phyloP scores from a whole-genome alignment of 2,329 filamentous ascomycete species.

The Sarocladiaceae sp. region DNA sequence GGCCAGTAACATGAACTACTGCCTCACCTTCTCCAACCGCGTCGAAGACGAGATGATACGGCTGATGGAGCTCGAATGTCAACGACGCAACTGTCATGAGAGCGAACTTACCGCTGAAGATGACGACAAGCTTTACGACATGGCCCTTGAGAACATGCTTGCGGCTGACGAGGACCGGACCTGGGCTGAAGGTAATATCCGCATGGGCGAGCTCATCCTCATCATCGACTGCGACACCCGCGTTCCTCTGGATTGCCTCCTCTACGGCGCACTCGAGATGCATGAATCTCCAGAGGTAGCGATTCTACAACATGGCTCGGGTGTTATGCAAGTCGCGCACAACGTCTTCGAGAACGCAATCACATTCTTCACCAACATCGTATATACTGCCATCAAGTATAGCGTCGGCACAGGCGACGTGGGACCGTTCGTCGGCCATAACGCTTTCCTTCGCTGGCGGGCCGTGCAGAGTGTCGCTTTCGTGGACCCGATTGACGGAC shows the following conservation, averaged over 20 bases:
- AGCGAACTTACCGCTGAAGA: slow-evolving; percentile 24
- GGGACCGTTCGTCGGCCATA: slow-evolving; percentile 73
- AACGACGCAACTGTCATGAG: slow-evolving; percentile 13
- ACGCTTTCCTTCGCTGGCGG: slow-evolving; percentile 67
- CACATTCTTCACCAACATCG: slow-evolving; percentile 74
- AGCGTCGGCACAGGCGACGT: slow-evolving; percentile 68
- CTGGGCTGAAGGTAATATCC: slow-evolving; percentile 57
- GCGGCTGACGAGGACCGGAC: slow-evolving; percentile 35
- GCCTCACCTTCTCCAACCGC: slow-evolving; percentile 54
- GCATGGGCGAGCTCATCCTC: slow-evolving; percentile 60
- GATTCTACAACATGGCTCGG: slow-evolving; percentile 68
- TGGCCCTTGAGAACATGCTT: slow-evolving; percentile 43
- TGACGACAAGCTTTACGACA: slow-evolving; percentile 33
- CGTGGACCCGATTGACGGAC: neutral
- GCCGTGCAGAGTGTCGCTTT: neutral
- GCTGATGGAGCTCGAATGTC: neutral
- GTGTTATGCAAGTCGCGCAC: slow-evolving; percentile 71
- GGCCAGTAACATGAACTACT: slow-evolving; percentile 74
- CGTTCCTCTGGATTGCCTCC: slow-evolving; percentile 61
- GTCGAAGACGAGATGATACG: slow-evolving; percentile 53
- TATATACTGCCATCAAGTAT: slow-evolving; percentile 70
- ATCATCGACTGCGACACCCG: slow-evolving; percentile 66
- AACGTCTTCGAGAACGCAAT: slow-evolving; percentile 70
- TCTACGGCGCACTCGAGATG: slow-evolving; percentile 70
- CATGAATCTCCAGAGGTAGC: slow-evolving; percentile 64